Evolutionary conservation across 768 basidiomycete species (phyloP), one percentile per base, ranked within the genome.

Genomic region (Mrakia blollopis): DNA sequence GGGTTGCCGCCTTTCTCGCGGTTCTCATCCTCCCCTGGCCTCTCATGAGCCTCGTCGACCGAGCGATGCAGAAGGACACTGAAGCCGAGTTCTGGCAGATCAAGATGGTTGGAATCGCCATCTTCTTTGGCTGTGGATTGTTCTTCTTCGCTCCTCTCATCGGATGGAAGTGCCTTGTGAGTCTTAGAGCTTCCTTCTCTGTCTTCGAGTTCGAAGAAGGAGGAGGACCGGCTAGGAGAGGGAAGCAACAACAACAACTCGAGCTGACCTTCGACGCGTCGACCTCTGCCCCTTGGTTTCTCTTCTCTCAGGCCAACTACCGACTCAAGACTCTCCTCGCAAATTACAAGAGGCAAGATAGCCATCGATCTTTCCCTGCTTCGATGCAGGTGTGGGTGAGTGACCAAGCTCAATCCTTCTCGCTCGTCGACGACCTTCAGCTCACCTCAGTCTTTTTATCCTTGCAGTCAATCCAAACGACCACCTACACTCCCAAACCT

Each of bases 361-460:
- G 30, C 18, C 62, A 63, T 32, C 62, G 62, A 10, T 63, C 62
- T 8, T 63, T 32, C 62, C 62, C 62, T 8, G 62, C 62, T 37
- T 63, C 62, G 35, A 63, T 63, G 62, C 62, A 63, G 32, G 35
- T 63, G 32, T 63, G 62, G 62, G 62, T 63, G 18, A 35, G 62
- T 63, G 9, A 14, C 62, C 28, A 21, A 3, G 61, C 61, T 5
- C 21, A n/a, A 35, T 63, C 9, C 28, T 63, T 25, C 62, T 30
- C 62, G 14, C n/a, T 3, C 1, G 11, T 8, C 62, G 30, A 28
- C 62, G 30, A 63, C 18, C 9, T 32, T 63, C 28, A 63, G 32
- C n/a, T 21, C 21, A 14, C 21, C 9, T 32, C 18, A 1, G 11
- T 63, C 7, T 13, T 6, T 32, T 21, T 25, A 3, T 61, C 62